These are phyloP conservation scores for Wallacemonas sp. DNA, from an alignment of 208 protist genomes.

Conservation along the genomic window DNA sequence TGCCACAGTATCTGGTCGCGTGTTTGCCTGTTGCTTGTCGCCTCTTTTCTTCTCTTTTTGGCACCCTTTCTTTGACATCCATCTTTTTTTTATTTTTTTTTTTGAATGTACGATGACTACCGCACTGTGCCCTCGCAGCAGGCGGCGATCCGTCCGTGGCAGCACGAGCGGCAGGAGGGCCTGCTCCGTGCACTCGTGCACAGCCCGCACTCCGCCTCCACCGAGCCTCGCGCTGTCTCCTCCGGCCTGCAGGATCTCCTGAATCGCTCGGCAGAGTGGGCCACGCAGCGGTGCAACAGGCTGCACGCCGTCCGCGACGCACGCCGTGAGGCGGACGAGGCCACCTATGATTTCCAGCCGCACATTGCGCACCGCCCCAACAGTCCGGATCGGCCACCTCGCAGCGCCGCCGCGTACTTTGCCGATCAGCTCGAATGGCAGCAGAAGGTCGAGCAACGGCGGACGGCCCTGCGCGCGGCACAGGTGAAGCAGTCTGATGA, in stretches of 20 bases:
- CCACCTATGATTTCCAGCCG: not conserved
- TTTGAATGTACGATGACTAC: slow-evolving; percentile 19
- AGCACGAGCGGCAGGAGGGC: not conserved
- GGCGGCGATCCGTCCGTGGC: not conserved
- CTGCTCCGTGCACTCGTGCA: slow-evolving; percentile 7
- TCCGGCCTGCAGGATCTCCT: not conserved
- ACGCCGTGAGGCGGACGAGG: not conserved
- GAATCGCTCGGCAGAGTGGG: slow-evolving; percentile 7
- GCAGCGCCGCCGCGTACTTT: not conserved
- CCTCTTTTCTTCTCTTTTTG: not conserved
- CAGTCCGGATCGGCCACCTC: not conserved
- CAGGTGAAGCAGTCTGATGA: not conserved
- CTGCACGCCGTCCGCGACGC: not conserved
- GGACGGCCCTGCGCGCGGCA: not conserved
- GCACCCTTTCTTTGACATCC: not conserved
- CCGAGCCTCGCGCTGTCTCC: not conserved
- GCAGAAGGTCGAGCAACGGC: not conserved
- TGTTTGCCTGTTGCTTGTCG: not conserved
- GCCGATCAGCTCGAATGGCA: slow-evolving; percentile 11
- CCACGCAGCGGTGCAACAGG: not conserved
- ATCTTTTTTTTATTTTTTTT: not conserved
- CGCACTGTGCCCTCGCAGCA: slow-evolving; percentile 12
- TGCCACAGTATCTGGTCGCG: too few relatives aligned
- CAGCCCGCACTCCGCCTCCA: not conserved
- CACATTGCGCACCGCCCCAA: not conserved